Percentiles rank a stretch among this genome's conserved stretches.
Conservation (phyloP, 2,329 filamentous ascomycete species). For the Colletotrichum graminicola region DNA sequence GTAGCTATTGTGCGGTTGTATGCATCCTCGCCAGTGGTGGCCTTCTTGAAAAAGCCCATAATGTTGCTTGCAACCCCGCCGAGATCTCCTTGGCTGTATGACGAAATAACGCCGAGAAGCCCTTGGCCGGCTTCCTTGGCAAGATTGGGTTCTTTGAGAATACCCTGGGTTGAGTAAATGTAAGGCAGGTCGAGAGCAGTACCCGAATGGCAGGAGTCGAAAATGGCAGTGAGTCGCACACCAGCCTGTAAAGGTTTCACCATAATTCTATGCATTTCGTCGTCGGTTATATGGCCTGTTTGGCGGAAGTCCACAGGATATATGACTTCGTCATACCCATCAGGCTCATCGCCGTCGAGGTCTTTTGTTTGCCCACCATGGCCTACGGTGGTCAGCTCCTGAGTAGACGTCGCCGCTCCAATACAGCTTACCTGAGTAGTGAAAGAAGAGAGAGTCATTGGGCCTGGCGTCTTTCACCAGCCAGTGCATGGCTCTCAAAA, state of each 20-base stretch:
- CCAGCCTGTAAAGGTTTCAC: slow-evolving; percentile 67
- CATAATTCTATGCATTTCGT: slow-evolving; percentile 85
- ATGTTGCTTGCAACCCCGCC: slow-evolving; percentile 84
- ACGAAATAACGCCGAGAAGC: slow-evolving; percentile 69
- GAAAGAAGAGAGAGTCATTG: slow-evolving; percentile 97
- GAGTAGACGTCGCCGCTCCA: slow-evolving; percentile 20
- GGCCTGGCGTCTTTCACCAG: slow-evolving; percentile 91
- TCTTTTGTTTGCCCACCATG: slow-evolving; percentile 87
- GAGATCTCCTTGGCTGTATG: slow-evolving; percentile 78
- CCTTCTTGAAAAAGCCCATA: slow-evolving; percentile 90
- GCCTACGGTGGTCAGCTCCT: slow-evolving; percentile 56
- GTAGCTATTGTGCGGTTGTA: slow-evolving; percentile 85
- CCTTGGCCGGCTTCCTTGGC: slow-evolving; percentile 77
- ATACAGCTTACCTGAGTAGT: slow-evolving; percentile 83
- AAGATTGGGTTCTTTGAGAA: slow-evolving; percentile 76
- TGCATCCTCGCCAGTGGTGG: slow-evolving; percentile 82
- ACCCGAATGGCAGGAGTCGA: slow-evolving; percentile 76
- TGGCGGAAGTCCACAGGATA: slow-evolving; percentile 86
- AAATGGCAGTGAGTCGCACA: slow-evolving; percentile 72
- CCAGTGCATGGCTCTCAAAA: slow-evolving; percentile 97
- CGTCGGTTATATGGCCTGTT: slow-evolving; percentile 85
- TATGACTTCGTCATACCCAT: slow-evolving; percentile 86
- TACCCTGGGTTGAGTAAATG: slow-evolving; percentile 76
- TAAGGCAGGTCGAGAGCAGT: slow-evolving; percentile 76
- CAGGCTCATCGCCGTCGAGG: slow-evolving; percentile 82